Percentiles rank a stretch among this genome's conserved stretches.
Conservation (phyloP, 2,329 filamentous ascomycete genomes). For the Lecanicillium sp. region DNA sequence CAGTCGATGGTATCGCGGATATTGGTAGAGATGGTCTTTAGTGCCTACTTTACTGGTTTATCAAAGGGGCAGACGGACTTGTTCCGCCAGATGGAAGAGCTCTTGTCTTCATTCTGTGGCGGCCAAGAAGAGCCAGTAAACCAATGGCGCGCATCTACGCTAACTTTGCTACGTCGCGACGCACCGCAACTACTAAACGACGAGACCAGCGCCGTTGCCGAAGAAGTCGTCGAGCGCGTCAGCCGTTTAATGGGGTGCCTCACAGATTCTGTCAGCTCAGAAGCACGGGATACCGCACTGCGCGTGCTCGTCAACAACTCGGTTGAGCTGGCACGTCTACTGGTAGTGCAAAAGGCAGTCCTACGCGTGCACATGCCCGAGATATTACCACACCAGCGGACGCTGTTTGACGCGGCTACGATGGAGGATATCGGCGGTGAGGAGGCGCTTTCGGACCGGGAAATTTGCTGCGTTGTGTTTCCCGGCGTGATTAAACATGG, state of each 20-base stretch:
- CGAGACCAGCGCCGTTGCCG: constrained; percentile 34
- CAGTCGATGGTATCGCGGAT: constrained; percentile 55
- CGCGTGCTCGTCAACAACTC: constrained; percentile 43
- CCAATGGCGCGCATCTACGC: constrained; percentile 59
- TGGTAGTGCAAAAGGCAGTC: constrained; percentile 51
- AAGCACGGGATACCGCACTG: constrained; percentile 45
- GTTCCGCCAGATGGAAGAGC: constrained; percentile 40
- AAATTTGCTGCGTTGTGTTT: constrained; percentile 56
- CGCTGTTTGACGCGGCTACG: constrained; percentile 46
- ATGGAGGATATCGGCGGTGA: constrained; percentile 63
- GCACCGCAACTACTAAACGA: constrained; percentile 35
- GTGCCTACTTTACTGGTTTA: constrained; percentile 56
- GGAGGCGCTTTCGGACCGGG: constrained; percentile 40
- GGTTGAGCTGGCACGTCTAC: constrained; percentile 47
- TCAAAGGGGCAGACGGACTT: constrained; percentile 43
- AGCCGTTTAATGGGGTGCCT: constrained; percentile 43
- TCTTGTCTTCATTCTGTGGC: constrained; percentile 32
- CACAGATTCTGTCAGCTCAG: constrained; percentile 25
- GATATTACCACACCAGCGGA: constrained; percentile 43
- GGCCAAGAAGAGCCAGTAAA: constrained; percentile 48
- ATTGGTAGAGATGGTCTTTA: constrained; percentile 54
- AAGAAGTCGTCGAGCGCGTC: constrained; percentile 36
- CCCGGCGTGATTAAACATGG: constrained; percentile 58
- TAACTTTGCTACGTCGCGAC: constrained; percentile 50
- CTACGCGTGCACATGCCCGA: constrained; percentile 49